These are phyloP conservation scores for Haplosporangium sp. DNA, from an alignment of 371 early-diverging fungal genomes.

Conservation along the genomic window DNA sequence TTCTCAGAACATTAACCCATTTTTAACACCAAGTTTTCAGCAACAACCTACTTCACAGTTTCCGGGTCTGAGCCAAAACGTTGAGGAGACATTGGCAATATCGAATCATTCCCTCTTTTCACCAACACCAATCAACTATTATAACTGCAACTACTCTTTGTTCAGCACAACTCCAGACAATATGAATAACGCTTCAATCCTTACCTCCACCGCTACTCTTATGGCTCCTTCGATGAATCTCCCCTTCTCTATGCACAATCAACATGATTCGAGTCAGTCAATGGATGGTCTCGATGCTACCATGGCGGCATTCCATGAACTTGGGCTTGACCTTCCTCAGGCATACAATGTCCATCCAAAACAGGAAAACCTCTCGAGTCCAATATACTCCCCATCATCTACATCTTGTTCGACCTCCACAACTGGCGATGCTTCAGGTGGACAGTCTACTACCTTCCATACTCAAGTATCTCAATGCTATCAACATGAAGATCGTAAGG, in stretches of 20 bases:
- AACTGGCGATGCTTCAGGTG: neutral
- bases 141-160: too few species aligned
- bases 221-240: neutral
- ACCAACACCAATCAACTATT: neutral
- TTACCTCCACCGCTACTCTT: neutral
- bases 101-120: neutral
- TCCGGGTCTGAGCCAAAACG: neutral
- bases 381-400: neutral
- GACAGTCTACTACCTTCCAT: neutral
- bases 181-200: neutral
- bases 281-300: slow-evolving; percentile 6
- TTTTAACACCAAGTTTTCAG: neutral
- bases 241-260: neutral
- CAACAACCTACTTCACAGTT: neutral
- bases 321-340: neutral
- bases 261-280: neutral
- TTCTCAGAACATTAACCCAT: neutral
- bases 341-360: neutral
- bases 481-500: neutral
- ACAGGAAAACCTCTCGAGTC: neutral
- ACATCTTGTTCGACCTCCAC: neutral
- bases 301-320: neutral
- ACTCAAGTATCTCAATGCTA: neutral
- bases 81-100: neutral
- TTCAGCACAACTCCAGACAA: neutral